phyloP scores from a whole-genome alignment of 345 rosid species.

The Eucalyptus lansdowneana region DNA sequence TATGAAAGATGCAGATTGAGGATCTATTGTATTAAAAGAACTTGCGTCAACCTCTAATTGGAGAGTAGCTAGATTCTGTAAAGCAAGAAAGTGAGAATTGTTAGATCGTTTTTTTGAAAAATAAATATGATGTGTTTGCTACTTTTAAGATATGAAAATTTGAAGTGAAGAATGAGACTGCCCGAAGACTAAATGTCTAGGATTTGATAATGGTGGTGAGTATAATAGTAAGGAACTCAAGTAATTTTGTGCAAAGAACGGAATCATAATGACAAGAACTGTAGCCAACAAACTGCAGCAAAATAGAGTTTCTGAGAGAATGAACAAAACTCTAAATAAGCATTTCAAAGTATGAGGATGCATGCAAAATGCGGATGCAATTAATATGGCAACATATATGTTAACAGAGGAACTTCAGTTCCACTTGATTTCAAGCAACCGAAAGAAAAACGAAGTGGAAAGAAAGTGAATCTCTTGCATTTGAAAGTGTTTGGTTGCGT shows the following conservation, averaged over 20 bases:
- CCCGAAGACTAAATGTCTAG: no score
- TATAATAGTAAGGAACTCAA: neutral
- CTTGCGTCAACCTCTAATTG: no score
- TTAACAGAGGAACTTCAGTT: neutral
- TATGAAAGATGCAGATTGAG: neutral
- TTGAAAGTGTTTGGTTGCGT: neutral
- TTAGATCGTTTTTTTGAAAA: no score
- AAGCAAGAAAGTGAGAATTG: neutral
- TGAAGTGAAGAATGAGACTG: neutral
- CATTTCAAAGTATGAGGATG: neutral
- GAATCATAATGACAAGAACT: neutral
- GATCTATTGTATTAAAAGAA: no score
- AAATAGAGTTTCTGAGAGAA: neutral
- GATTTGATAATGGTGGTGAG: neutral
- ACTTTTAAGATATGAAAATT: neutral
- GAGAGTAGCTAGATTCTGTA: fast-evolving
- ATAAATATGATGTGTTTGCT: no score
- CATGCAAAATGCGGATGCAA: neutral
- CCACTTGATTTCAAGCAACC: neutral
- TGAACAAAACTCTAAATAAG: neutral
- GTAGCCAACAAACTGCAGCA: neutral
- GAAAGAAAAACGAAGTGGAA: neutral
- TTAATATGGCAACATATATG: neutral
- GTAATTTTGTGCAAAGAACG: neutral
- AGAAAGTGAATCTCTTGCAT: neutral